A percentile compares a stretch with the other conserved stretches of the same genome.
These are phyloP conservation scores for Neurospora crassa DNA, from an alignment of 2,329 filamentous ascomycete genomes.

Conservation along the genomic window DNA sequence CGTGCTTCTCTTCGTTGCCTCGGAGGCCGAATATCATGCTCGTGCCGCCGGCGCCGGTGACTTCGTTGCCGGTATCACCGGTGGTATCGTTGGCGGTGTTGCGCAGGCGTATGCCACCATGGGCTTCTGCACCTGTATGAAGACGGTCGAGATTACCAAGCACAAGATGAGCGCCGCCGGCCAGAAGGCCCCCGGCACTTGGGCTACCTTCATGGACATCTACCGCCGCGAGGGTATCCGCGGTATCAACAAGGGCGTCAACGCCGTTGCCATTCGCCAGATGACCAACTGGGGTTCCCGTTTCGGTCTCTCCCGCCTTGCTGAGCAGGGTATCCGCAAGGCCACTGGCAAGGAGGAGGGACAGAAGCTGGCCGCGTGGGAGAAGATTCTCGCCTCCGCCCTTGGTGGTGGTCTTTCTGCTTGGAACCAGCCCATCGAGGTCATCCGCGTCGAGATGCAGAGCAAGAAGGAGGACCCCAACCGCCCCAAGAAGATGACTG, in stretches of 20 bases:
- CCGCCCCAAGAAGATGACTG: constrained; percentile 97
- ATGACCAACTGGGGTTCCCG: constrained; percentile 99
- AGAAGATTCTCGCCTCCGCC: constrained; percentile 83
- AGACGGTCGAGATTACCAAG: constrained; percentile 99
- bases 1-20: constrained; percentile 96
- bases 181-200: constrained; percentile 79
- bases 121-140: constrained; percentile 99
- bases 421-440: constrained; percentile 99
- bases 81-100: constrained; percentile 88
- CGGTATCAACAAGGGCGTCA: constrained; percentile 98
- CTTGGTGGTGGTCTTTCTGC: constrained; percentile 90
- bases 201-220: constrained; percentile 93
- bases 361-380: constrained; percentile 66
- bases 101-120: constrained; percentile 98
- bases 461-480: constrained; percentile 97
- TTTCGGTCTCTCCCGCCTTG: constrained; percentile 86
- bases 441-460: constrained; percentile 99
- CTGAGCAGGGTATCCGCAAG: constrained; percentile 78
- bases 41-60: constrained; percentile 72
- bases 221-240: constrained; percentile 88
- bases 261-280: constrained; percentile 95
- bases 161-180: constrained; percentile 83
- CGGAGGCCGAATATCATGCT: constrained; percentile 94
- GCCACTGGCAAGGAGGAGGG: constrained; percentile 68
- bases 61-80: constrained; percentile 80